Evolutionary conservation across 1,284 basidiomycete genomes (phyloP), one percentile per base, ranked within the genome.

Genomic region (Baeospora myosura): DNA sequence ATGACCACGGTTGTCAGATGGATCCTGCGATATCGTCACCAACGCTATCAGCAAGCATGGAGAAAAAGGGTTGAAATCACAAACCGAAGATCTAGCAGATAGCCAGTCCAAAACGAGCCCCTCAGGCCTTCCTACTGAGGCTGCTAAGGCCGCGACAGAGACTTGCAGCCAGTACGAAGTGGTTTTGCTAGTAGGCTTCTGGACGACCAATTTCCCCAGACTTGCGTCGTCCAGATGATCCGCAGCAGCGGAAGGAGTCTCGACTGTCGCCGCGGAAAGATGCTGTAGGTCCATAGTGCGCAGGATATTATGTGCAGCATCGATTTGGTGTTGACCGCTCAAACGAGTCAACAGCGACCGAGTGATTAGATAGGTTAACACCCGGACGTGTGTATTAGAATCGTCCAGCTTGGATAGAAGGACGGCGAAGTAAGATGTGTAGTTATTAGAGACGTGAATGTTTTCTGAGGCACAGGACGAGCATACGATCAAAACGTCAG

Each of bases 321-420:
- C 63, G 16, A 84, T 55, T 49, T 78, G 78, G 42, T 70, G 71
- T 32, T 74, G 70, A 10, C 77, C 78, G 11, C 75, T 71, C 2
- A 80, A 52, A 11, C 66, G 66, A 18, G 56, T 56, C 18, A 90
- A 53, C 30, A 90, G 56, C 0, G 73, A 68, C 11, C 74, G 69
- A 4, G 72, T 58, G 38, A 88, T 61, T 4, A 90, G 63, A 50
- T 78, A 76, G 0, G 72, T 72, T 25, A 90, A 58, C 2, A 74
- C 58, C 10, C 78, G 69, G 20, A 71, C 63, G 49, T 85, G 72
- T 0, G 74, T 51, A 45, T 75, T 66, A 0, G 61, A 40, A 34
- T 74, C 69, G 7, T 66, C 60, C 3, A 87, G 52, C 47, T 74
- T 78, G 3, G 48, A 46, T 3, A 81, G 50, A 28, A 86, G 50